Evolutionary conservation across 345 rosid species (phyloP).

Genomic region (Physaria fendleri): DNA sequence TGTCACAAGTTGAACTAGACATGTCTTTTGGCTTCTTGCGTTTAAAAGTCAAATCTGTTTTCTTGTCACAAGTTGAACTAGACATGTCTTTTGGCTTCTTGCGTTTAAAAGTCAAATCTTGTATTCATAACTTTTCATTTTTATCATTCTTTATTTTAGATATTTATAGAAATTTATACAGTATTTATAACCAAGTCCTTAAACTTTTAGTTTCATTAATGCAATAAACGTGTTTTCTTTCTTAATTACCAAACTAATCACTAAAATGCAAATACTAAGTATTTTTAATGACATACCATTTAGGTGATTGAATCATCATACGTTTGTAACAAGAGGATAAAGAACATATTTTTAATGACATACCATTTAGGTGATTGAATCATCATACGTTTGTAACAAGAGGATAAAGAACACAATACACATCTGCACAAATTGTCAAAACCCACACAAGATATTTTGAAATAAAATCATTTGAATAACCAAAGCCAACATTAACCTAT

Average conservation of each 20-base stretch:
- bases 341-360: no score
- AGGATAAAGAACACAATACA: not conserved
- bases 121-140: constrained; percentile 11
- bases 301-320: constrained; percentile 2
- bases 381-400: not conserved
- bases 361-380: no score
- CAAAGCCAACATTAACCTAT: constrained; percentile 16
- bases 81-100: constrained; percentile 19
- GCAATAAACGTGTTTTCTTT: no score
- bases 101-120: constrained; percentile 8
- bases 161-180: not conserved
- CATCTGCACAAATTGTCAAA: not conserved
- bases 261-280: no score
- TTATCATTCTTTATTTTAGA: constrained; percentile 11
- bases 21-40: constrained; percentile 16
- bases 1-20: constrained; percentile 16
- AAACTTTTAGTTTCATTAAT: no score
- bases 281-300: no score
- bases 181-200: no score
- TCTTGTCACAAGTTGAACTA: constrained; percentile 15
- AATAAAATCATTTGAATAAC: constrained; percentile 6
- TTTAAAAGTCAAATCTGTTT: constrained; percentile 6
- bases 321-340: not conserved
- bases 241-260: no score
- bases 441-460: not conserved